phyloP scores from a whole-genome alignment of 2,329 filamentous ascomycete species.

The Exophiala calicioides region DNA sequence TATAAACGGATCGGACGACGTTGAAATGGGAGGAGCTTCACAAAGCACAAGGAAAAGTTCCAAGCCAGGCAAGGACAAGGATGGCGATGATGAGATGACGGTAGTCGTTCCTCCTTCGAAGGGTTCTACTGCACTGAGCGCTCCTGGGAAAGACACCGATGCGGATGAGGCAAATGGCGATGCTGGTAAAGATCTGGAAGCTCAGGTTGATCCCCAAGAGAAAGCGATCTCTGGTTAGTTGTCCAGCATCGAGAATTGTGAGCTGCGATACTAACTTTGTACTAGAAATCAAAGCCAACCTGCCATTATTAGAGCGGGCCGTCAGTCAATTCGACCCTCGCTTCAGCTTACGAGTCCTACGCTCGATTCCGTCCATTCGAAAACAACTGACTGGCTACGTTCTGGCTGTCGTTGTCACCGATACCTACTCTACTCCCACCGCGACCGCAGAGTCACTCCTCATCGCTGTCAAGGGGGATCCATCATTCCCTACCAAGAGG shows the following conservation, averaged over 20 bases:
- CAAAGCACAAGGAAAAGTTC: slow-evolving; percentile 53
- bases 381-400: slow-evolving; percentile 85
- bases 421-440: slow-evolving; percentile 73
- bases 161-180: slow-evolving; percentile 55
- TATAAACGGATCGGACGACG: slow-evolving; percentile 65
- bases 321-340: slow-evolving; percentile 91
- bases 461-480: slow-evolving; percentile 63
- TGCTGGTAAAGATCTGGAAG: slow-evolving; percentile 44
- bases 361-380: slow-evolving; percentile 92
- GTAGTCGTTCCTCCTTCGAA: slow-evolving; percentile 76
- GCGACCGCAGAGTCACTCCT: slow-evolving; percentile 70
- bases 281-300: slow-evolving; percentile 91
- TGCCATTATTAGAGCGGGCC: slow-evolving; percentile 84
- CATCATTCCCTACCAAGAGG: slow-evolving; percentile 58
- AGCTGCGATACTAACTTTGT: slow-evolving; percentile 5
- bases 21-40: slow-evolving; percentile 69
- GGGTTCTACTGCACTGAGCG: slow-evolving; percentile 59
- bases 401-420: slow-evolving; percentile 74
- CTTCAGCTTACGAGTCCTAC: slow-evolving; percentile 90
- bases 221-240: slow-evolving; percentile 52
- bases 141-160: slow-evolving; percentile 61
- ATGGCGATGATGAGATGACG: slow-evolving; percentile 76
- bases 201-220: slow-evolving; percentile 46
- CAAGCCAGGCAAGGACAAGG: slow-evolving; percentile 66
- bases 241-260: not conserved